A percentile compares a stretch with the other conserved stretches of the same genome.
Conservation (phyloP, 1,284 basidiomycete species). For the Trametes polyzona region DNA sequence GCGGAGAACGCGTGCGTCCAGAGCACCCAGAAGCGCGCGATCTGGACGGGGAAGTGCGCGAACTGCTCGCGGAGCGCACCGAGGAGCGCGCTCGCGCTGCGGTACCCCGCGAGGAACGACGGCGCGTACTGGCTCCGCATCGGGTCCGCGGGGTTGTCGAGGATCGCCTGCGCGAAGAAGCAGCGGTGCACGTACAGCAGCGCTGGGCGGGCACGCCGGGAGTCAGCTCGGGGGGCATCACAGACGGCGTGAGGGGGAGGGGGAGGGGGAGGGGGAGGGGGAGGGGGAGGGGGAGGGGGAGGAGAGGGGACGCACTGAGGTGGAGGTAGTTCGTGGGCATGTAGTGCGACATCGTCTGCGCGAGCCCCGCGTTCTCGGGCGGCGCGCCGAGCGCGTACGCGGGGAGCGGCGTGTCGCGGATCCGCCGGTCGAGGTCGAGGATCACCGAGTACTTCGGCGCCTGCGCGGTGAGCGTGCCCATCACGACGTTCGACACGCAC, state of each 20-base stretch:
- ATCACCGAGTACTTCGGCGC: slow-evolving; percentile 53
- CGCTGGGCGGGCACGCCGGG: too few relatives aligned
- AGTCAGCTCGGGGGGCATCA: too few relatives aligned
- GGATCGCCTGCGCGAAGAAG: slow-evolving; percentile 67
- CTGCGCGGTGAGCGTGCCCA: slow-evolving; percentile 63
- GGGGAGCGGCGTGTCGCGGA: slow-evolving; percentile 39
- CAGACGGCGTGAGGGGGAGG: slow-evolving; percentile 3
- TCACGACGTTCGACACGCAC: slow-evolving; percentile 66
- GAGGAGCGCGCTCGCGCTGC: slow-evolving; percentile 66
- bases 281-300: too few relatives aligned
- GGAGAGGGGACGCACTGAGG: slow-evolving; percentile 55
- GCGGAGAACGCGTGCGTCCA: slow-evolving; percentile 70
- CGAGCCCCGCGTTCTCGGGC: slow-evolving; percentile 50
- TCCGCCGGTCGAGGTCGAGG: slow-evolving; percentile 36
- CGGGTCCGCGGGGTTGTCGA: slow-evolving; percentile 58
- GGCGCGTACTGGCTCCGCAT: slow-evolving; percentile 63
- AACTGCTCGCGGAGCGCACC: slow-evolving; percentile 49
- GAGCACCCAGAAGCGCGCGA: slow-evolving; percentile 52
- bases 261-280: too few relatives aligned
- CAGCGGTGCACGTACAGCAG: slow-evolving; percentile 70
- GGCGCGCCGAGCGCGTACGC: slow-evolving; percentile 26
- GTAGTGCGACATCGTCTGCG: slow-evolving; percentile 58
- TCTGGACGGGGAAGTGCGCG: slow-evolving; percentile 44
- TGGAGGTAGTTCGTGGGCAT: slow-evolving; percentile 60
- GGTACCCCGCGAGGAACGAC: slow-evolving; percentile 71